phyloP scores from a whole-genome alignment of 2,329 filamentous ascomycete genomes.

The Basipetospora chlamydospora region DNA sequence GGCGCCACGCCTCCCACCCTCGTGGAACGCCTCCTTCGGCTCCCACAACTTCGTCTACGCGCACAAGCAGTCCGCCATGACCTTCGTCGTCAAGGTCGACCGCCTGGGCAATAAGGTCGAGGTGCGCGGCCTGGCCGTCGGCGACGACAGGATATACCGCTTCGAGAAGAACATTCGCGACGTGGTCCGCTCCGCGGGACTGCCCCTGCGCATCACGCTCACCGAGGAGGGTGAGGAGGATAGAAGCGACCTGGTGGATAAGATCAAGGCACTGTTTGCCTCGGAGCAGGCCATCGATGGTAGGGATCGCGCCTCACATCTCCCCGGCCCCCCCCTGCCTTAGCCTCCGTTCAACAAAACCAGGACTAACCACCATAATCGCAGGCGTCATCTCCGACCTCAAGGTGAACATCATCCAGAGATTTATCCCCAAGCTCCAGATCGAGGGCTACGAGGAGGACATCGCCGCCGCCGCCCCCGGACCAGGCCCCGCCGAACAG shows the following conservation, averaged over 20 bases:
- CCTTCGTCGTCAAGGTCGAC: slow-evolving; percentile 69
- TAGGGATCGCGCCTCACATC: slow-evolving; percentile 10
- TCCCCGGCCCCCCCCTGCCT: background rate
- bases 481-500: background rate
- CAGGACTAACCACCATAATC: background rate
- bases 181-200: slow-evolving; percentile 47
- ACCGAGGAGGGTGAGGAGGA: slow-evolving; percentile 30
- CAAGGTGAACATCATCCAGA: slow-evolving; percentile 71
- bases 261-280: slow-evolving; percentile 53
- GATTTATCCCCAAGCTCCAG: slow-evolving; percentile 60
- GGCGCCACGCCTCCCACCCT: slow-evolving; percentile 50
- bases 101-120: slow-evolving; percentile 75
- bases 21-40: slow-evolving; percentile 65
- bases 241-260: slow-evolving; percentile 29
- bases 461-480: background rate
- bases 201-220: slow-evolving; percentile 42
- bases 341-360: background rate
- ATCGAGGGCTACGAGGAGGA: slow-evolving; percentile 57
- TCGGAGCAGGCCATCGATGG: slow-evolving; percentile 50
- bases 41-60: slow-evolving; percentile 75
- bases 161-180: slow-evolving; percentile 61
- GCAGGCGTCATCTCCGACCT: slow-evolving; percentile 54
- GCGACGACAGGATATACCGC: slow-evolving; percentile 66
- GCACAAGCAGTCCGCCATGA: slow-evolving; percentile 72
- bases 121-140: slow-evolving; percentile 62